Evolutionary conservation across 2,329 filamentous ascomycete species (phyloP), one percentile per base, ranked within the genome.

Genomic region (Alternaria burnsii): DNA sequence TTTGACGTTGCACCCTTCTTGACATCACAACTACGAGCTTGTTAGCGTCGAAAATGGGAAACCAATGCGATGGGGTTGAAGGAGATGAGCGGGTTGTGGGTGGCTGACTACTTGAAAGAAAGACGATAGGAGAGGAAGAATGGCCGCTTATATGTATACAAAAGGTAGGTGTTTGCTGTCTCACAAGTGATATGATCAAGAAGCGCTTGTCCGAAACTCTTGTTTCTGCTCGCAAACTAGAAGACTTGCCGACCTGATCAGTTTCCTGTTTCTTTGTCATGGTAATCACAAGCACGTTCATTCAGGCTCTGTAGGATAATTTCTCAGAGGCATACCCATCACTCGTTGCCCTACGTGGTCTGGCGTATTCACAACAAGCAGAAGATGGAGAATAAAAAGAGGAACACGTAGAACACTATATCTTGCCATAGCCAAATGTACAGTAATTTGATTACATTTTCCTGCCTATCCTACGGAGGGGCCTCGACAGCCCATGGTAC

Each of bases 361-460:
- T 22, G 18, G 38, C 3, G 5, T 41, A 22, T 4, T 41, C 38
- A 12, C 18, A 10, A 12, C n/a, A 10, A 10, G 38, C 10, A 14
- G 18, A 41, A 41, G 38, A 41, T 4, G 4, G 38, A 41, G 10
- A 8, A 10, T 22, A 41, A 22, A 14, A 5, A 16, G 12, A 42
- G 20, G 11, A 42, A 24, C 20, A 42, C 20, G 2, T 16, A 42
- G 20, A 24, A 12, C 20, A 24, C 20, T 24, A 24, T 24, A 8
- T 20, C 11, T 14, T 16, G 12, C 10, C 40, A 16, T 16, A 24
- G 20, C 20, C 20, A 8, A 0, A 22, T 26, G 2, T 36, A 38
- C 20, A 50, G 46, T 18, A 50, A 50, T 36, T 16, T 26, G 14
- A 50, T 38, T 38, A 26, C 30, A 38, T 50, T 50, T 50, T 50